Conservation (phyloP, 164 flowering plant species). For the Dillenia suffruticosa region DNA sequence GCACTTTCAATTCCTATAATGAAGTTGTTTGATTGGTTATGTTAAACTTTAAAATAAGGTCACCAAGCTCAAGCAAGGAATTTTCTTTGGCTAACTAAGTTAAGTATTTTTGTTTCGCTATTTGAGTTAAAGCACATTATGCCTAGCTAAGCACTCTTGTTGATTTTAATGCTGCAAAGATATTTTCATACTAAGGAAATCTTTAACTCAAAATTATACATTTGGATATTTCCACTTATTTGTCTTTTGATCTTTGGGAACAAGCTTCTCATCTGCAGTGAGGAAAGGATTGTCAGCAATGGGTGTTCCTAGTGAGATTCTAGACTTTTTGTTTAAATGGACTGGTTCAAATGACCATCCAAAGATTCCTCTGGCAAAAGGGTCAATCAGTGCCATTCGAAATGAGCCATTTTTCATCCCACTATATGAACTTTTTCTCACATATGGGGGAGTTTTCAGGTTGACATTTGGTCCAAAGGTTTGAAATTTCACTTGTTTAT, state of each 20-base stretch:
- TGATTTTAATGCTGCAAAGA: too few species aligned
- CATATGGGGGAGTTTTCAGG: constrained; percentile 91
- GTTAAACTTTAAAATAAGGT: too few species aligned
- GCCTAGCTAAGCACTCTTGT: too few species aligned
- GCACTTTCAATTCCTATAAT: too few species aligned
- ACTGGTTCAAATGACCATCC: constrained; percentile 27
- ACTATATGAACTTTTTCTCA: constrained; percentile 76
- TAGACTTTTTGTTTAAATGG: constrained; percentile 45
- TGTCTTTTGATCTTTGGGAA: constrained; percentile 6
- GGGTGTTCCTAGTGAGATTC: constrained; percentile 49
- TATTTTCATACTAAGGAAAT: too few species aligned
- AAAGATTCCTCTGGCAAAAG: constrained; percentile 80
- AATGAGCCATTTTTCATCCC: constrained; percentile 87
- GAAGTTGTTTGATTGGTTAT: too few species aligned
- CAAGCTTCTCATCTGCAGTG: constrained; percentile 47
- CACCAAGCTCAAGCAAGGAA: too few species aligned
- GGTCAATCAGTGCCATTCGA: constrained; percentile 52
- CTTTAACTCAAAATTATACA: too few species aligned
- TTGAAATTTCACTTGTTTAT: constrained; percentile 8
- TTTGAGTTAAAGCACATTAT: too few species aligned
- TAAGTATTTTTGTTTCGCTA: neutral
- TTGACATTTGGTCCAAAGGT: constrained; percentile 96
- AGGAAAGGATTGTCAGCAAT: constrained; percentile 45
- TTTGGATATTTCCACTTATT: neutral
- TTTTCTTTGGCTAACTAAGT: neutral